Evolutionary conservation across 2,329 filamentous ascomycete species (phyloP), one percentile per base, ranked within the genome.

Genomic region (Sclerotinia spermophila): DNA sequence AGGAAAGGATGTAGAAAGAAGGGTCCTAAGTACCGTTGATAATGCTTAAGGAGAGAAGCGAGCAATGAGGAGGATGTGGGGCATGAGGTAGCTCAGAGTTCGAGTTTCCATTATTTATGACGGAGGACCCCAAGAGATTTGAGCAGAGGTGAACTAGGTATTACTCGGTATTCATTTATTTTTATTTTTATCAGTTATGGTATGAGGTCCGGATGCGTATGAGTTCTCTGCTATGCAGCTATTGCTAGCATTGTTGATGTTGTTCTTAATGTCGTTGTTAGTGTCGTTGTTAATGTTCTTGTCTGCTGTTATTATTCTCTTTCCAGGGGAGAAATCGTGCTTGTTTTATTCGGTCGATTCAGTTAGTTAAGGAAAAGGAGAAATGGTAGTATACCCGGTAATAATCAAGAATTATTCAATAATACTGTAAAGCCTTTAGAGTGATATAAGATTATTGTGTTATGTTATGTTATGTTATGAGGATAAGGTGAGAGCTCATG

Each of bases 11-110:
- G 55, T 44, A 40, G 73, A 75, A 13, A 74, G 74, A 60, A 71
- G 70, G 42, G 65, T 73, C 33, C 70, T 77, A 11, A 73, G 74
- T 56, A 75, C 67, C 45, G 75, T 78, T 67, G 72, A 75, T 53
- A 78, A 78, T 51, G 68, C 76, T 61, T 75, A 62, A 70, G n/a
- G 7, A 3, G n/a, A 65, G 17, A 15, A 53, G 6, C 19, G 2
- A 27, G 7, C 10, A 27, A 65, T 53, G 21, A 27, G 21, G 11
- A 38, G 15, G 44, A 30, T 17, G 21, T 42, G 33, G 27, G n/a
- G n/a, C 3, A 30, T 17, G n/a, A n/a, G 33, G 45, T 53, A 27
- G 62, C 3, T 38, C n/a, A 24, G 40, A 53, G 30, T 30, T 53
- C n/a, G 24, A 40, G 44, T 6, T 30, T 40, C 13, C 13, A 30